Conservation (phyloP, 164 flowering plant species). For the Stephania cephalantha region DNA sequence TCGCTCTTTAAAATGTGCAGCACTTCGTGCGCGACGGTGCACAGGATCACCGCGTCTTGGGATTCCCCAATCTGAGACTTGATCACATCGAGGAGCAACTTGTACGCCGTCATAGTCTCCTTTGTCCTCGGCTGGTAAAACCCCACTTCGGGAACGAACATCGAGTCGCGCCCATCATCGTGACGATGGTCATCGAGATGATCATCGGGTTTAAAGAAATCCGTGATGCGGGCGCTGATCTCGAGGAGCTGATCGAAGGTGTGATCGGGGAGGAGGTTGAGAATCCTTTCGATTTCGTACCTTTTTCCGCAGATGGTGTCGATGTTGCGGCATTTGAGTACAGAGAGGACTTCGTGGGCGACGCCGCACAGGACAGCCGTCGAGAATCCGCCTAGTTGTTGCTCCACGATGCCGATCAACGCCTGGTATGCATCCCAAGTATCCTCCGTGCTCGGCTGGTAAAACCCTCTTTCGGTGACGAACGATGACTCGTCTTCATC, state of each 20-base stretch:
- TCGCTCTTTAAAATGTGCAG: conserved; percentile 4
- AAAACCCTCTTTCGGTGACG: conserved; percentile 13
- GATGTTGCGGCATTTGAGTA: conserved; percentile 5
- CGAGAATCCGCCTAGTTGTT: not conserved
- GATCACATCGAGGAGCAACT: not conserved
- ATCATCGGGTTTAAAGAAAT: conserved; percentile 1
- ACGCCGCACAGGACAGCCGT: not conserved
- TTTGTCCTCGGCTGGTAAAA: conserved; percentile 10
- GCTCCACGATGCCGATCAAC: not conserved
- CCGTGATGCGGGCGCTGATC: not conserved
- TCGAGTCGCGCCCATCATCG: not conserved
- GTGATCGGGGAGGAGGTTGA: not conserved
- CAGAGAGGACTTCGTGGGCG: conserved; percentile 9
- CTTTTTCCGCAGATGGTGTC: not conserved
- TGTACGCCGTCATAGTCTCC: not conserved
- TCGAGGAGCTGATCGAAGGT: not conserved
- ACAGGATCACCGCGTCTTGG: not conserved
- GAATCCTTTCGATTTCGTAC: conserved; percentile 1
- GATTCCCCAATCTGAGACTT: not conserved
- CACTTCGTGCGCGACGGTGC: conserved; percentile 4
- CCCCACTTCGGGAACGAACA: conserved; percentile 2
- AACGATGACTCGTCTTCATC: not conserved
- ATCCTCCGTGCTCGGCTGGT: conserved; percentile 11
- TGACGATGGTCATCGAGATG: too few relatives aligned
- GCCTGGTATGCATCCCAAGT: conserved; percentile 12